Conservation (phyloP, 768 basidiomycete species). For the Kwoniella europaea region DNA sequence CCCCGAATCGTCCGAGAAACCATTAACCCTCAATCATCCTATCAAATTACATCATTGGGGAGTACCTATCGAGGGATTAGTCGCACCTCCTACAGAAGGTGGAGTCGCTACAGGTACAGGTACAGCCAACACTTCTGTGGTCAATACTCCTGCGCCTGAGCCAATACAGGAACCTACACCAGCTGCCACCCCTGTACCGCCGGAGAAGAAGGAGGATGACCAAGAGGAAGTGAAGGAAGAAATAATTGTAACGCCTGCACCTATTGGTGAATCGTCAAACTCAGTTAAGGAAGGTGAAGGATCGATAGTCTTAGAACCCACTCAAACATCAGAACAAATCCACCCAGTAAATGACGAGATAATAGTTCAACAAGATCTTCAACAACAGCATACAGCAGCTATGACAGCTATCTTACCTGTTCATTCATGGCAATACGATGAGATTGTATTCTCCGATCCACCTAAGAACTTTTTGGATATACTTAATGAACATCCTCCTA, state of each 20-base stretch:
- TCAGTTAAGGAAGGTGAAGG: background rate
- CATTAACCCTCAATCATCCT: slow-evolving; percentile 84
- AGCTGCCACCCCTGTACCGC: background rate
- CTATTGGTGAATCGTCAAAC: background rate
- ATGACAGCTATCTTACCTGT: slow-evolving; percentile 61
- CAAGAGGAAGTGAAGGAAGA: background rate
- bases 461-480: slow-evolving; percentile 82
- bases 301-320: background rate
- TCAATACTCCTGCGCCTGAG: slow-evolving; percentile 14
- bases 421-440: slow-evolving; percentile 98
- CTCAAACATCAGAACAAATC: background rate
- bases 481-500: slow-evolving; percentile 81
- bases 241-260: too few relatives aligned
- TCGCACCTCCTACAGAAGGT: slow-evolving; percentile 61
- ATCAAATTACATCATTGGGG: slow-evolving; percentile 76
- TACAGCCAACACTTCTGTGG: slow-evolving; percentile 5
- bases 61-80: slow-evolving; percentile 46
- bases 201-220: background rate
- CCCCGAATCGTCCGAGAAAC: slow-evolving; percentile 86
- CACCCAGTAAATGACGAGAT: slow-evolving; percentile 7
- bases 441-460: slow-evolving; percentile 94
- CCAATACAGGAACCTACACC: slow-evolving; percentile 8
- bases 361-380: background rate
- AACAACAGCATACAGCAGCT: slow-evolving; percentile 20
- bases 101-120: background rate